Evolutionary conservation across 1,139 yeast species (phyloP).

Genomic region (Taphrina flavorubra): DNA sequence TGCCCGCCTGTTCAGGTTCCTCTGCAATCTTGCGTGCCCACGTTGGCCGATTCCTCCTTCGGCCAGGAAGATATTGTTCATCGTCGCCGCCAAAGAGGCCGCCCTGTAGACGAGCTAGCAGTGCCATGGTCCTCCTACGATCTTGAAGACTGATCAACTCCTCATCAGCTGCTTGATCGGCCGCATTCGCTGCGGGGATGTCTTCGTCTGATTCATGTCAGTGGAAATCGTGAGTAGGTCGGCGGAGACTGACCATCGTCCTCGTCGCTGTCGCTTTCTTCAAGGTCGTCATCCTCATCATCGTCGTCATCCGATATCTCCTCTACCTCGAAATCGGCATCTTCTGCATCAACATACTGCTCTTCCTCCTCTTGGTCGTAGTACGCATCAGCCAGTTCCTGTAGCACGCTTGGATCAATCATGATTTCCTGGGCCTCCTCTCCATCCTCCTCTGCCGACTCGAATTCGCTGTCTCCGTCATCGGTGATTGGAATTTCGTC

Average conservation of each 20-base stretch:
- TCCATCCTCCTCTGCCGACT: constrained; percentile 20
- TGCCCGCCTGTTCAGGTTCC: constrained; percentile 42
- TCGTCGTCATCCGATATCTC: constrained; percentile 41
- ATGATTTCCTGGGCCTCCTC: constrained; percentile 13
- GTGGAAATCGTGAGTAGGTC: neutral
- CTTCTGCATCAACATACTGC: constrained; percentile 13
- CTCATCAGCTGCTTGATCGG: neutral
- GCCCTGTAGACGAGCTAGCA: constrained; percentile 28
- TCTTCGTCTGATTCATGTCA: neutral
- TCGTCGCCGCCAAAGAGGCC: constrained; percentile 33
- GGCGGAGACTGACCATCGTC: neutral
- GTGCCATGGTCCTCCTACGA: constrained; percentile 38
- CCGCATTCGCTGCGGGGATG: neutral
- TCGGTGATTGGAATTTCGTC: constrained; percentile 16
- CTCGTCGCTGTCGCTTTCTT: constrained; percentile 13
- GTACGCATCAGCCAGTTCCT: constrained; percentile 15
- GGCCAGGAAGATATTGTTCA: constrained; percentile 28
- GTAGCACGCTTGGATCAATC: neutral
- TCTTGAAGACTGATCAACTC: constrained; percentile 12
- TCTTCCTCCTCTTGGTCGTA: constrained; percentile 17
- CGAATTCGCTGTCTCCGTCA: constrained; percentile 30
- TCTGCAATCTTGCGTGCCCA: constrained; percentile 19
- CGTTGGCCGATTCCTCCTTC: constrained; percentile 11
- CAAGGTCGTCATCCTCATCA: constrained; percentile 41
- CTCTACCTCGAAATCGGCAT: constrained; percentile 34